Percentiles rank a stretch among this genome's conserved stretches.
These are phyloP conservation scores for Aspergillus egyptiacus DNA, from an alignment of 495 filamentous ascomycete genomes.

Conservation along the genomic window DNA sequence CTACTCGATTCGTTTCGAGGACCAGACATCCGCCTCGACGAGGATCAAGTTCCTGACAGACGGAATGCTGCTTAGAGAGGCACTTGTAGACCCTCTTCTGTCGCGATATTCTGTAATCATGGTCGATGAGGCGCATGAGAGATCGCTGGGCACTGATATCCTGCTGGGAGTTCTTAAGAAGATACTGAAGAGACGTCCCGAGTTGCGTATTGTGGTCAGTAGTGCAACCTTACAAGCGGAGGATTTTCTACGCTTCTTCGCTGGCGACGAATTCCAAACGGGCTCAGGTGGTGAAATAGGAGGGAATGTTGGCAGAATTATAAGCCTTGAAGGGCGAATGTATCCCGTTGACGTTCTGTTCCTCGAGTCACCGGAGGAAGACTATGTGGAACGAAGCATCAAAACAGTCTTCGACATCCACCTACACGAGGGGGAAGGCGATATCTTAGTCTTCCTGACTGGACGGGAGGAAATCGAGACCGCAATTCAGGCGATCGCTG, in stretches of 20 bases:
- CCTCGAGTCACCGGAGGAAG: constrained; percentile 70
- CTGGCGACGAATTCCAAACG: constrained; percentile 39
- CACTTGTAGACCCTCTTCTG: constrained; percentile 84
- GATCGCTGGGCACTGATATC: constrained; percentile 89
- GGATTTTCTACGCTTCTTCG: constrained; percentile 80
- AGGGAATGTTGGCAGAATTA: constrained; percentile 59
- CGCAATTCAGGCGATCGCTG: constrained; percentile 68
- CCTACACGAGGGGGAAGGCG: constrained; percentile 73
- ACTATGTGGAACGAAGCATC: constrained; percentile 83
- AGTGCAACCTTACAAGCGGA: constrained; percentile 93
- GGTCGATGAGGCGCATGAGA: constrained; percentile 97
- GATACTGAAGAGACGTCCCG: constrained; percentile 72
- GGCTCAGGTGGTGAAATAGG: constrained; percentile 36
- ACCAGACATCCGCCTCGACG: constrained; percentile 81
- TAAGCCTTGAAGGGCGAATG: constrained; percentile 84
- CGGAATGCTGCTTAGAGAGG: constrained; percentile 89
- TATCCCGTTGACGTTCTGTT: constrained; percentile 90
- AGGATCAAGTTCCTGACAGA: constrained; percentile 96
- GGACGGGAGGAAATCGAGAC: constrained; percentile 91
- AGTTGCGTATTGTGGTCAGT: constrained; percentile 84
- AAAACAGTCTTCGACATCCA: constrained; percentile 93
- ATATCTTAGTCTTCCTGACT: constrained; percentile 88
- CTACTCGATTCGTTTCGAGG: constrained; percentile 95
- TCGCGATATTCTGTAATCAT: constrained; percentile 95
- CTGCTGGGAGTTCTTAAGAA: constrained; percentile 94